Base-by-base conservation (phyloP, 768 basidiomycete genomes). In the Russula ochroleuca region DNA sequence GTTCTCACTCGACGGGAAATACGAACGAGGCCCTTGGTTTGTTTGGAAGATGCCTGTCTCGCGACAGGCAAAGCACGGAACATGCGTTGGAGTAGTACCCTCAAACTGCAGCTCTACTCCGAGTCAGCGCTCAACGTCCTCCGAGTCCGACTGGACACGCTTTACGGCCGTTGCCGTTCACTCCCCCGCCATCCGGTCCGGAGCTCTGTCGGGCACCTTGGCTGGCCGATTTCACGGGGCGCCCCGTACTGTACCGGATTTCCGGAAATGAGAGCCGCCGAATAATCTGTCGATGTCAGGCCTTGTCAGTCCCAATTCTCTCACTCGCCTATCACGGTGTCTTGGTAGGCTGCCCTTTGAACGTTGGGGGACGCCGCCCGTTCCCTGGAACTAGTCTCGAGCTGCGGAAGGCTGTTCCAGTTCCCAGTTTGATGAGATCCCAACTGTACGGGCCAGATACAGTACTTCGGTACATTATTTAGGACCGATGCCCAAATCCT, bases 1-100 rank as follows among this genome's bases (percentile, higher is more conserved):
- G 19, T 25, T 74, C 83, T 73, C 72, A 90, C 89, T 70, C 87
- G 80, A 75, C 83, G 80, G 68, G 78, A 74, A 58, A 83, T 80
- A 73, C 81, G 80, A 59, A 83, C 77, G 59, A 77, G 71, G 59
- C 75, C 78, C 73, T 80, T 78, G 47, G 79, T 77, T 55, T 75
- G 67, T 78, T 69, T 69, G 37, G 70, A 75, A 57, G 77, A 75
- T 63, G 78, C 78, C 69, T 79, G 83, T 75, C 80, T 82, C 50
- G 81, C 79, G 70, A 81, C 79, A 75, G 81, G 76, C 70, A 84
- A 75, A 72, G 79, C 81, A 72, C 85, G 83, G 80, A 78, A 74
- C 80, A 80, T 80, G 65, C 69, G 70, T 68, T 66, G 57, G 54
- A 66, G 43, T 43, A n/a, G 45, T 25, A 23, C 15, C 11, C 47